Evolutionary conservation across 2,329 filamentous ascomycete species (phyloP).

Genomic region (Zarea fungicola): DNA sequence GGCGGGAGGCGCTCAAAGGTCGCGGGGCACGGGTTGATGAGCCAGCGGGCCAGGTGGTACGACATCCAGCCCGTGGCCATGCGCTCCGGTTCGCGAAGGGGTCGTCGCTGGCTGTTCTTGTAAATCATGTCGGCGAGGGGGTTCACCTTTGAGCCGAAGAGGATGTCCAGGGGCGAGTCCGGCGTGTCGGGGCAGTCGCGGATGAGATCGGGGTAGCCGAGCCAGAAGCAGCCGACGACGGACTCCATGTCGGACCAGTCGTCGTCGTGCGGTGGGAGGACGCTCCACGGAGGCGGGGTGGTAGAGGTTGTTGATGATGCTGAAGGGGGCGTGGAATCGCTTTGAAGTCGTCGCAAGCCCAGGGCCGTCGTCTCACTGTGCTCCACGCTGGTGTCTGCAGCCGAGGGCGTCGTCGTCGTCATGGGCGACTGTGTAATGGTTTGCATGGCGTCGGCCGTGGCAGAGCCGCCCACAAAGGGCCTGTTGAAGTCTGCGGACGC

Average conservation of each 20-base stretch:
- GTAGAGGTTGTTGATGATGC: too few relatives aligned
- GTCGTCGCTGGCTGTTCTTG: not conserved
- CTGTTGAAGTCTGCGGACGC: not conserved
- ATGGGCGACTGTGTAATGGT: not conserved
- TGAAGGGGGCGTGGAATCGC: too few relatives aligned
- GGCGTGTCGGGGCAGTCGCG: not conserved
- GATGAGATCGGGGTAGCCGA: not conserved
- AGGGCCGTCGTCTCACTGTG: not conserved
- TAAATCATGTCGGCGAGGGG: not conserved
- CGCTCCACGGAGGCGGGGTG: not conserved
- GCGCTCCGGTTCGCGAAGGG: not conserved
- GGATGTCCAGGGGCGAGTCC: not conserved
- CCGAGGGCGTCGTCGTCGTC: too few relatives aligned
- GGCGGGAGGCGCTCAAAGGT: not conserved
- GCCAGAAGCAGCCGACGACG: not conserved
- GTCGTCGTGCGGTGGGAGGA: conserved; percentile 1
- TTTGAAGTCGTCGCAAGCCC: too few relatives aligned
- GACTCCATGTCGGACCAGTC: not conserved
- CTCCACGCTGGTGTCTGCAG: not conserved
- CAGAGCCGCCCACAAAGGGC: not conserved
- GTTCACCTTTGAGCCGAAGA: not conserved
- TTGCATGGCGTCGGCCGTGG: not conserved
- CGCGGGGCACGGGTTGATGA: not conserved
- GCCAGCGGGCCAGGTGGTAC: not conserved
- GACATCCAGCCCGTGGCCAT: not conserved